Evolutionary conservation across 2,329 filamentous ascomycete species (phyloP).

Genomic region (Lasiodiplodia hormozganensis): DNA sequence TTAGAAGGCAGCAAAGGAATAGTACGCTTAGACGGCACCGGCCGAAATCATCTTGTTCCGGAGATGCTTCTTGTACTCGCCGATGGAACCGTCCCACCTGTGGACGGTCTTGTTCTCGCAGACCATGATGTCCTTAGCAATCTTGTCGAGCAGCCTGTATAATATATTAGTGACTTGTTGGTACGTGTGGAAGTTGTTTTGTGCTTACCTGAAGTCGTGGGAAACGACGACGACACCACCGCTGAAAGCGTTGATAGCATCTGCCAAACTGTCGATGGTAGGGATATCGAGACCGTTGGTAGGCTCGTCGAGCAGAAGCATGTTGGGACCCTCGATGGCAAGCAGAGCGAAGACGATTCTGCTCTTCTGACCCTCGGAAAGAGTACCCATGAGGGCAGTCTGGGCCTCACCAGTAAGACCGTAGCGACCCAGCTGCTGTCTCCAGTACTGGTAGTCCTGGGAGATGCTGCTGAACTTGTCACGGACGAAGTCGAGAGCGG

Average conservation of each 20-base stretch:
- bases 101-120: constrained; percentile 97
- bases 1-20: constrained; percentile 5
- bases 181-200: background rate
- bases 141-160: constrained; percentile 93
- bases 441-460: constrained; percentile 99
- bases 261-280: constrained; percentile 95
- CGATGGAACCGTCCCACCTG: constrained; percentile 87
- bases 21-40: constrained; percentile 75
- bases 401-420: constrained; percentile 92
- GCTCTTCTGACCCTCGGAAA: constrained; percentile 97
- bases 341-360: constrained; percentile 97
- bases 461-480: constrained; percentile 90
- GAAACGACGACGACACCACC: constrained; percentile 98
- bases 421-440: constrained; percentile 94
- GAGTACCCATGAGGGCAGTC: constrained; percentile 95
- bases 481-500: constrained; percentile 93
- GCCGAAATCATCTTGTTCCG: constrained; percentile 97
- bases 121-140: constrained; percentile 99
- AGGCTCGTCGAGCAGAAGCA: constrained; percentile 96
- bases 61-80: constrained; percentile 97
- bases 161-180: constrained; percentile 44
- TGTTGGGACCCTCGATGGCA: constrained; percentile 95
- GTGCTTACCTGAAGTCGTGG: constrained; percentile 92
- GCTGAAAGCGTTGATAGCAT: constrained; percentile 95
- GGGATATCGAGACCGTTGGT: constrained; percentile 99